Evolutionary conservation across 805 yeast genomes (phyloP).

Genomic region (Lipomyces japonicus): DNA sequence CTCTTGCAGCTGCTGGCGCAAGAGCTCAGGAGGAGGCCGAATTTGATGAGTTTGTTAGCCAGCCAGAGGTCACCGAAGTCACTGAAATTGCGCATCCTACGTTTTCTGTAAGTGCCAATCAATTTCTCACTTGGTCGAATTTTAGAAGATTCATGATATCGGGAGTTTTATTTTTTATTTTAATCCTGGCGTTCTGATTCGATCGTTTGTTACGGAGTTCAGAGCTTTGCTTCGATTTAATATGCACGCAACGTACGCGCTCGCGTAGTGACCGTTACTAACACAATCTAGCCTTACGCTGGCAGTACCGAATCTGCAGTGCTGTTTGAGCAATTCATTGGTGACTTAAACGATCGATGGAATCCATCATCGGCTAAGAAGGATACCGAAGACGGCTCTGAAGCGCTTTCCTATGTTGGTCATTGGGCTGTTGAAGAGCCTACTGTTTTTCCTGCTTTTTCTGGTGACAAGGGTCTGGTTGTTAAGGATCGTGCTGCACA

Average conservation of each 20-base stretch:
- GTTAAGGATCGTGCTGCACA: slow-evolving; percentile 71
- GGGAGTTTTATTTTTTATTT: too few relatives aligned
- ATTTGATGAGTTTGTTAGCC: slow-evolving; percentile 10
- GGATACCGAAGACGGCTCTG: slow-evolving; percentile 42
- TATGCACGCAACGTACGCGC: too few relatives aligned
- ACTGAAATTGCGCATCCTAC: slow-evolving; percentile 10
- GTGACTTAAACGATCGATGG: slow-evolving; percentile 46
- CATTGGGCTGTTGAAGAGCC: slow-evolving; percentile 73
- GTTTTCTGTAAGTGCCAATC: slow-evolving; percentile 6
- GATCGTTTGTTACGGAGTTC: too few relatives aligned
- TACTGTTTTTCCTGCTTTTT: slow-evolving; percentile 53
- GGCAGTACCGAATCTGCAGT: neutral
- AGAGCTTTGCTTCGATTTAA: too few relatives aligned
- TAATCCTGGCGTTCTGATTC: too few relatives aligned
- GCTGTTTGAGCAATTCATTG: slow-evolving; percentile 47
- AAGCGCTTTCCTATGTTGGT: slow-evolving; percentile 61
- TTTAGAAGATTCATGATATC: too few relatives aligned
- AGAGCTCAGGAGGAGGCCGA: slow-evolving; percentile 19
- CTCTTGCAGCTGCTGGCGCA: slow-evolving; percentile 6
- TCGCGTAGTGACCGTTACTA: too few relatives aligned
- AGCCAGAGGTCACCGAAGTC: neutral
- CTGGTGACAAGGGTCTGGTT: slow-evolving; percentile 71
- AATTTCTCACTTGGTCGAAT: too few relatives aligned
- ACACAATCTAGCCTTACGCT: slow-evolving; percentile 8
- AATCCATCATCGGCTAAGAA: slow-evolving; percentile 50